A percentile compares a stretch with the other conserved stretches of the same genome.
Evolutionary conservation across 805 yeast genomes (phyloP).

Genomic region (Ogataea henricii): DNA sequence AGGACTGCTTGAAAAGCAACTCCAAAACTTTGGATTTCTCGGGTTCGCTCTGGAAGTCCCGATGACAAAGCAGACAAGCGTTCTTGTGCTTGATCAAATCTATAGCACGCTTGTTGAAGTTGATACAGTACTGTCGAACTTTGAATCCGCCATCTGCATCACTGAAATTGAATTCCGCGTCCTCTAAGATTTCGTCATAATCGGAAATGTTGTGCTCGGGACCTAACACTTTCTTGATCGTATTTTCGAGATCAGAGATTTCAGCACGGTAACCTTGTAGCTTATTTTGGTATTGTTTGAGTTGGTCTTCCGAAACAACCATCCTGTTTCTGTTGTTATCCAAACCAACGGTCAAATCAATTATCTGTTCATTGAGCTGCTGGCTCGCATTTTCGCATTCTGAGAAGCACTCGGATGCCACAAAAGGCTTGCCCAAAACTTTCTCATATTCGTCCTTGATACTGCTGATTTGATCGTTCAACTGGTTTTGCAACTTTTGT

Average conservation of each 20-base stretch:
- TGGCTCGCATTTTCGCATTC: conserved; percentile 1
- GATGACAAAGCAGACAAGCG: conserved; percentile 71
- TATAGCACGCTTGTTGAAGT: conserved; percentile 71
- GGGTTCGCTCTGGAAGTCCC: conserved; percentile 54
- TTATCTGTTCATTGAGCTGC: not conserved
- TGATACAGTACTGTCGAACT: conserved; percentile 65
- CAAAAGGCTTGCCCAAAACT: conserved; percentile 3
- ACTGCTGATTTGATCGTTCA: conserved; percentile 1
- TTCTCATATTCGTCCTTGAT: conserved; percentile 5
- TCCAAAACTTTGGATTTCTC: conserved; percentile 25
- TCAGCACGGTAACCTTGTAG: conserved; percentile 12
- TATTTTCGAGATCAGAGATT: conserved; percentile 13
- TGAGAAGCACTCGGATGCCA: not conserved
- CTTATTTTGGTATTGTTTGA: conserved; percentile 12
- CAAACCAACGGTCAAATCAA: not conserved
- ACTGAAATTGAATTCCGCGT: conserved; percentile 62
- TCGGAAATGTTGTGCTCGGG: conserved; percentile 43
- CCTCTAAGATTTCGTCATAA: conserved; percentile 51
- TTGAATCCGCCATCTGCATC: conserved; percentile 65
- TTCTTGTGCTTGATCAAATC: conserved; percentile 57
- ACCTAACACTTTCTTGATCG: conserved; percentile 33
- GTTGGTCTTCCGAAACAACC: conserved; percentile 7
- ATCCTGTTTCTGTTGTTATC: conserved; percentile 8
- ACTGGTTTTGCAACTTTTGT: conserved; percentile 5
- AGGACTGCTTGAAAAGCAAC: conserved; percentile 26